A percentile compares a stretch with the other conserved stretches of the same genome.
Conservation (phyloP, 2,329 filamentous ascomycete species). For the Trichophyton rubrum region DNA sequence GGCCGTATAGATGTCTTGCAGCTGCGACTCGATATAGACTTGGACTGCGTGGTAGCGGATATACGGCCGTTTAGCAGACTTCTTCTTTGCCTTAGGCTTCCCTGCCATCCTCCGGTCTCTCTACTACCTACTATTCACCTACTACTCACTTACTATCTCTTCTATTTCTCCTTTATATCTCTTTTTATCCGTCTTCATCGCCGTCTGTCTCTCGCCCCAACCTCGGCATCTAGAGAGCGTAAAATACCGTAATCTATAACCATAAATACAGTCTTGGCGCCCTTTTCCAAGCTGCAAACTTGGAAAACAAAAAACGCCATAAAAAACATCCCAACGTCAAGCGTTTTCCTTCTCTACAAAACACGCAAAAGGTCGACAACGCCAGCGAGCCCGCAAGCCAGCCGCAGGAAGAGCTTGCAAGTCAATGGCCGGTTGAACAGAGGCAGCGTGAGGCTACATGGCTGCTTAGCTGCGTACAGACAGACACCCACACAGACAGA, state of each 20-base stretch:
- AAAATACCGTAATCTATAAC: neutral
- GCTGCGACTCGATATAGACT: neutral
- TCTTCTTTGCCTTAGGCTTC: neutral
- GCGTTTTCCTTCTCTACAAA: neutral
- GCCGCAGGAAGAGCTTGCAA: neutral
- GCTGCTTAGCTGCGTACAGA: neutral
- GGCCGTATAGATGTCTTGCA: neutral
- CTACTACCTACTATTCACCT: neutral
- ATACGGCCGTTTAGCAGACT: neutral
- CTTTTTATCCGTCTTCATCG: neutral
- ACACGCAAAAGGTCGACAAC: too few species aligned
- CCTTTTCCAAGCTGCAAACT: neutral
- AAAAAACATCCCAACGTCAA: neutral
- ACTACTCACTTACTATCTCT: too few species aligned
- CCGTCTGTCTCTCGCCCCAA: neutral
- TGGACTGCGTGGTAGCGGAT: neutral
- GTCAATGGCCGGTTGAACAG: neutral
- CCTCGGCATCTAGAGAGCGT: neutral
- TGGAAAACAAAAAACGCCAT: neutral
- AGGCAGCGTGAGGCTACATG: neutral
- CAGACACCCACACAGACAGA: too few species aligned
- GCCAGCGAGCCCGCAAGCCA: too few species aligned
- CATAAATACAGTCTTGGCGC: neutral
- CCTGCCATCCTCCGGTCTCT: too few species aligned
- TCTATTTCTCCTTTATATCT: neutral